Conservation (phyloP, 345 rosid species). For the sweet orange (Citrus sinensis) region DVS_A1.0 CM039164.1:5625501-5626000, state of each 20-base stretch:
- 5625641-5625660: neutral
- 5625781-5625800: constrained; percentile 43
- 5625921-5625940: neutral
- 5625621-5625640: neutral
- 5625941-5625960: neutral
- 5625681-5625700: constrained; percentile 79
- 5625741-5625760: constrained; percentile 57
- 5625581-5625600: neutral
- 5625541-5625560: constrained; percentile 27
- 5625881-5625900: neutral
- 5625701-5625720: constrained; percentile 60
- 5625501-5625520: constrained; percentile 55
- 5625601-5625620: neutral
- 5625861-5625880: neutral
- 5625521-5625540: constrained; percentile 49
- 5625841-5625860: neutral
- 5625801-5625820: neutral
- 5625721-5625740: constrained; percentile 52
- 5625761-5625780: constrained; percentile 72
- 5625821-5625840: neutral
- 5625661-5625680: constrained; percentile 39
- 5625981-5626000: neutral
- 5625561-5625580: neutral
- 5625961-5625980: neutral
- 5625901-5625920: neutral